phyloP scores from a whole-genome alignment of 352 stramenopile genomes.

The Elongisporangium undulatum region DNA sequence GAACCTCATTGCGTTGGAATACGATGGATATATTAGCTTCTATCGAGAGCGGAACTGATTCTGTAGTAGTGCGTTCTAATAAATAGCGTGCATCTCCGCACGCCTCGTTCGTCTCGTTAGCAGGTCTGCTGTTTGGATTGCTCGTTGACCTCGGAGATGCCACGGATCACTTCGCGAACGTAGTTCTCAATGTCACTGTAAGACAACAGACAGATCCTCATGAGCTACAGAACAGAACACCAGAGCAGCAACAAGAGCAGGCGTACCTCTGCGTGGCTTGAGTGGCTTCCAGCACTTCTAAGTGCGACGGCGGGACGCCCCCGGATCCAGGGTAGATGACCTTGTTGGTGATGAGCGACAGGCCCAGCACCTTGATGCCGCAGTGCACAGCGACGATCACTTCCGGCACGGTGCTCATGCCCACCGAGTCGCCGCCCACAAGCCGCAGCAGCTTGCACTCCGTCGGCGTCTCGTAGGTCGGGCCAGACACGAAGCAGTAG shows the following conservation, averaged over 20 bases:
- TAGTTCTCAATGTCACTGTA: slow-evolving; percentile 40
- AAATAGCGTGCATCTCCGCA: neutral
- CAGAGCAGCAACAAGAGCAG: neutral
- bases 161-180: slow-evolving; percentile 39
- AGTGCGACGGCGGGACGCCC: slow-evolving; percentile 77
- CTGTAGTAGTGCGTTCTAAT: neutral
- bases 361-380: slow-evolving; percentile 92
- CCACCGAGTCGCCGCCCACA: slow-evolving; percentile 91
- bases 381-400: slow-evolving; percentile 95
- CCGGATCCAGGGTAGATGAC: slow-evolving; percentile 82
- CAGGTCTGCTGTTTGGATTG: neutral
- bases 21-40: neutral
- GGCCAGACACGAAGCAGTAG: slow-evolving; percentile 96
- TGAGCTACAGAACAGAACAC: slow-evolving; percentile 8
- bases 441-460: slow-evolving; percentile 93
- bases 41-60: neutral
- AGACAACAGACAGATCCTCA: slow-evolving; percentile 1
- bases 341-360: slow-evolving; percentile 97
- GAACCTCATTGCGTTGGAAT: neutral
- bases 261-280: slow-evolving; percentile 49
- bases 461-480: slow-evolving; percentile 95
- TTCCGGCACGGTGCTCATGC: slow-evolving; percentile 96
- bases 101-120: neutral
- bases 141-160: slow-evolving; percentile 15
- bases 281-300: slow-evolving; percentile 92